Conservation (phyloP, 768 basidiomycete genomes). For the Daedaleopsis nitida region DNA sequence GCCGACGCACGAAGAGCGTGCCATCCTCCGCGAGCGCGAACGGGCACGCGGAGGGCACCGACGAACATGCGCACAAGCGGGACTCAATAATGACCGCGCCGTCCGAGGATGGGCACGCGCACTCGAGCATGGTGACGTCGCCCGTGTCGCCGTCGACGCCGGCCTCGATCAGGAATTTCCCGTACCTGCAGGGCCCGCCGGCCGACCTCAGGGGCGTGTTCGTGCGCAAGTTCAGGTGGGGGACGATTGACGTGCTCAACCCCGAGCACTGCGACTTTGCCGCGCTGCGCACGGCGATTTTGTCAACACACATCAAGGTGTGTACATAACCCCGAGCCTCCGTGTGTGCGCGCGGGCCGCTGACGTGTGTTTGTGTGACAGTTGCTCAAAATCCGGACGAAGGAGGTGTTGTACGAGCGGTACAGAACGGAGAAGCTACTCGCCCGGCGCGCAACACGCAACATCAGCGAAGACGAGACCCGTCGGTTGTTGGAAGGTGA, state of each 20-base stretch:
- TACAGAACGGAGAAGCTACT: slow-evolving; percentile 91
- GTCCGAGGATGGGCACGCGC: slow-evolving; percentile 50
- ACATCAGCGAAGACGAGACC: slow-evolving; percentile 75
- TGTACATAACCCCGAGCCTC: slow-evolving; percentile 22
- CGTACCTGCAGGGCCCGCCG: slow-evolving; percentile 56
- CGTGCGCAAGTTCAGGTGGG: slow-evolving; percentile 83
- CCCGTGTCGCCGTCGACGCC: slow-evolving; percentile 27
- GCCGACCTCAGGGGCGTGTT: slow-evolving; percentile 76
- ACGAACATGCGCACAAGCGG: slow-evolving; percentile 29
- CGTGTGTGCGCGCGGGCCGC: neutral
- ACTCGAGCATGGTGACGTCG: slow-evolving; percentile 20
- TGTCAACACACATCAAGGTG: slow-evolving; percentile 87
- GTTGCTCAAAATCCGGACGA: slow-evolving; percentile 81
- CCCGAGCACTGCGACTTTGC: slow-evolving; percentile 89
- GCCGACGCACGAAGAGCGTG: slow-evolving; percentile 34
- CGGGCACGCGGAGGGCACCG: slow-evolving; percentile 26
- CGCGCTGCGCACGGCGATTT: slow-evolving; percentile 77
- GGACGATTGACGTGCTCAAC: slow-evolving; percentile 82
- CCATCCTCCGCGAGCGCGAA: slow-evolving; percentile 21
- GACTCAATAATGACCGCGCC: slow-evolving; percentile 33
- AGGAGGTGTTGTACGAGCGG: slow-evolving; percentile 90
- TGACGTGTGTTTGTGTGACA: slow-evolving; percentile 30
- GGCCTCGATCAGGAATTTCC: slow-evolving; percentile 30
- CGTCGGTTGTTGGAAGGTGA: slow-evolving; percentile 73
- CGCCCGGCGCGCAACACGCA: slow-evolving; percentile 78